A percentile compares a stretch with the other conserved stretches of the same genome.
These are phyloP conservation scores for Lophiotrema nucula DNA, from an alignment of 495 filamentous ascomycete genomes.

Conservation along the genomic window DNA sequence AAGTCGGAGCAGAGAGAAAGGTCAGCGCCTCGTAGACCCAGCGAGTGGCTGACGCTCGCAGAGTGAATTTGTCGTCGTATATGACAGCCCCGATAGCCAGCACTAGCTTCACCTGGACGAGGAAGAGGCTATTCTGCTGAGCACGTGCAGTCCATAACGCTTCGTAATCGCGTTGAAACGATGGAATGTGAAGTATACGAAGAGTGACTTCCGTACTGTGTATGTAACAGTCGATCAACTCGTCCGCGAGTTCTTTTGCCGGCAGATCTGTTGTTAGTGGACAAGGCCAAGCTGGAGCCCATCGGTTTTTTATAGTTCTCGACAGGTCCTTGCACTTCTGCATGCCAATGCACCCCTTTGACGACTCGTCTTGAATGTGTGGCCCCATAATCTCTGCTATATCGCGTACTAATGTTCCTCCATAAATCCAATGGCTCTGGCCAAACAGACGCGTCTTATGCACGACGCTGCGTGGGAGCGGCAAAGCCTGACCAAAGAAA, in stretches of 20 bases:
- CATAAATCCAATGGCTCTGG: slow-evolving; percentile 57
- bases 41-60: slow-evolving; percentile 53
- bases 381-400: slow-evolving; percentile 45
- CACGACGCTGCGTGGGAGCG: slow-evolving; percentile 45
- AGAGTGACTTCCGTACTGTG: slow-evolving; percentile 36
- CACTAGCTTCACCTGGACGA: slow-evolving; percentile 62
- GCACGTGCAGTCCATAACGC: slow-evolving; percentile 41
- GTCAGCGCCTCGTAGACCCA: slow-evolving; percentile 65
- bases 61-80: slow-evolving; percentile 50
- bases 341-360: slow-evolving; percentile 38
- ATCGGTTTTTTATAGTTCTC: slow-evolving; percentile 47
- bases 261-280: slow-evolving; percentile 44
- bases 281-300: slow-evolving; percentile 46
- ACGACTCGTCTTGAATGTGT: slow-evolving; percentile 42
- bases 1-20: slow-evolving; percentile 56
- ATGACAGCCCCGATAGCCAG: slow-evolving; percentile 60
- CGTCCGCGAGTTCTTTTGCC: slow-evolving; percentile 47
- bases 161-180: slow-evolving; percentile 53
- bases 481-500: slow-evolving; percentile 29
- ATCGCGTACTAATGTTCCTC: slow-evolving; percentile 45
- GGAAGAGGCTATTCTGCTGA: slow-evolving; percentile 42
- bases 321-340: slow-evolving; percentile 50
- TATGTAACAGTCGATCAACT: slow-evolving; percentile 53
- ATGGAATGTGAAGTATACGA: slow-evolving; percentile 53
- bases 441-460: slow-evolving; percentile 57